Conservation (phyloP, 306 rosid species). For the Cotoneaster glaucophyllus region DNA sequence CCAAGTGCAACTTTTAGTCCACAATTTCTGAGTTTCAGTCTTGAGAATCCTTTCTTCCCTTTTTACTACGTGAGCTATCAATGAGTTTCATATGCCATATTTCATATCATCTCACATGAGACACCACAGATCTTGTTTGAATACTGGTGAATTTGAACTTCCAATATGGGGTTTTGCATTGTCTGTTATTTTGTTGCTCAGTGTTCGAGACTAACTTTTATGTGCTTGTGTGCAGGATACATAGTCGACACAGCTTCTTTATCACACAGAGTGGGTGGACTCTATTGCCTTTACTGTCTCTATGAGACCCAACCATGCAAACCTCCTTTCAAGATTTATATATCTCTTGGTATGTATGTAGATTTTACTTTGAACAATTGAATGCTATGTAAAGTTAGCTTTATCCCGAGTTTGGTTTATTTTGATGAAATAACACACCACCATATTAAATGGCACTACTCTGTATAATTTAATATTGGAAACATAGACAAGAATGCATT, state of each 20-base stretch:
- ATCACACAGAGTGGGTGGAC: slow-evolving; percentile 61
- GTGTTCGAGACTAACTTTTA: slow-evolving; percentile 10
- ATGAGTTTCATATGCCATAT: neutral
- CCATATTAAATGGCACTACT: neutral
- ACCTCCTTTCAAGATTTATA: slow-evolving; percentile 65
- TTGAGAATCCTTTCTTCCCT: neutral
- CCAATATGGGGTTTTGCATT: neutral
- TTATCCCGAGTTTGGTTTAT: slow-evolving; percentile 1
- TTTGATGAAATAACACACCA: neutral
- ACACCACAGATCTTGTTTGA: neutral
- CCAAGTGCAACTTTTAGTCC: neutral
- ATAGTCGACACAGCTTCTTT: slow-evolving; percentile 41
- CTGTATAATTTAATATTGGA: neutral
- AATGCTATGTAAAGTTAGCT: neutral
- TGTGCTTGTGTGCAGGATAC: slow-evolving; percentile 48
- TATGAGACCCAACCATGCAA: slow-evolving; percentile 82
- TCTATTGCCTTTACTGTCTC: slow-evolving; percentile 78
- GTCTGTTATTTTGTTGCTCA: neutral
- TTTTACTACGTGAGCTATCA: neutral
- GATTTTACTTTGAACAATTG: neutral
- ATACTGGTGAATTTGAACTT: neutral
- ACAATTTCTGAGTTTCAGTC: neutral
- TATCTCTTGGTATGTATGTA: slow-evolving; percentile 57
- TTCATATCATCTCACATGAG: neutral
- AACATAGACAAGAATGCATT: neutral